phyloP scores from a whole-genome alignment of 2,329 filamentous ascomycete species.

The Xylariomycetidae sp. region DNA sequence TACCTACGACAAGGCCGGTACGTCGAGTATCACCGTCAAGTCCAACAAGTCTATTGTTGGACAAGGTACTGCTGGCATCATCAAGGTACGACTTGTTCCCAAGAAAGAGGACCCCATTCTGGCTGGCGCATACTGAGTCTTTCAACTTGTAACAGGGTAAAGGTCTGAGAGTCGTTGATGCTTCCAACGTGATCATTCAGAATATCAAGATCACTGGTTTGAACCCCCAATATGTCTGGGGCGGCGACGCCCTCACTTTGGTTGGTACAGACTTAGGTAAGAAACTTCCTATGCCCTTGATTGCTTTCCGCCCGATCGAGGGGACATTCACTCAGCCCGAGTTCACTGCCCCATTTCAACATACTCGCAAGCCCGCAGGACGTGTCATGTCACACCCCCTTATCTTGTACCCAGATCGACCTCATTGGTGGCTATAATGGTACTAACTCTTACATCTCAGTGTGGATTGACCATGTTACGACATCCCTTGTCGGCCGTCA shows the following conservation, averaged over 20 bases:
- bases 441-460: too few species aligned
- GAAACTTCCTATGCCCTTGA: too few species aligned
- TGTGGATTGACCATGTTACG: slow-evolving; percentile 19
- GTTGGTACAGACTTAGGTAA: slow-evolving; percentile 37
- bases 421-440: too few species aligned
- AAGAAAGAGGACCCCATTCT: neutral
- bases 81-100: slow-evolving; percentile 30
- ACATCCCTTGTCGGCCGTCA: slow-evolving; percentile 39
- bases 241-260: slow-evolving; percentile 51
- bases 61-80: slow-evolving; percentile 46
- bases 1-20: slow-evolving; percentile 47
- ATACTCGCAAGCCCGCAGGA: too few species aligned
- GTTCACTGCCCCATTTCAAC: too few species aligned
- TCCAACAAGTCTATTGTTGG: slow-evolving; percentile 57
- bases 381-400: too few species aligned
- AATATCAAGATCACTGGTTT: slow-evolving; percentile 50
- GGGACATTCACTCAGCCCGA: too few species aligned
- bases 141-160: slow-evolving; percentile 3
- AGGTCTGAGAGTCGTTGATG: slow-evolving; percentile 23
- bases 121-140: neutral
- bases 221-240: slow-evolving; percentile 54
- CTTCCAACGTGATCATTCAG: slow-evolving; percentile 58
- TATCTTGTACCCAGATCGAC: too few species aligned
- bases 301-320: too few species aligned
- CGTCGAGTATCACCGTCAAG: slow-evolving; percentile 44